These are phyloP conservation scores for Chytriomyces sp. DNA, from an alignment of 192 early-diverging fungal genomes.

Conservation along the genomic window DNA sequence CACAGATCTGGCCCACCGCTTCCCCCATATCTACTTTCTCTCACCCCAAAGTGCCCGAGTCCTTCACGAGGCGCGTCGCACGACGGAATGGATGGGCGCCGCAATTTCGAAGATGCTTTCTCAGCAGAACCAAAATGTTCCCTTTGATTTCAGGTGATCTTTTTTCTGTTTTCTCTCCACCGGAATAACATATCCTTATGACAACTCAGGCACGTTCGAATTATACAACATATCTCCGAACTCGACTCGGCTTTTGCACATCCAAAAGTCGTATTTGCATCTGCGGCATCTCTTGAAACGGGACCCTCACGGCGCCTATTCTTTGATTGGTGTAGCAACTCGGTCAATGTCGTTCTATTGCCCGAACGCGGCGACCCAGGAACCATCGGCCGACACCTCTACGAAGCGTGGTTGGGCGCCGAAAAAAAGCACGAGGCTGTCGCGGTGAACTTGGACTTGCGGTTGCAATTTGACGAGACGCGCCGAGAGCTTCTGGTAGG, in stretches of 20 bases:
- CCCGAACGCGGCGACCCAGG: conserved; percentile 76
- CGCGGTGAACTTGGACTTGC: conserved; percentile 37
- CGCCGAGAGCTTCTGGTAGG: conserved; percentile 82
- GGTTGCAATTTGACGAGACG: conserved; percentile 25
- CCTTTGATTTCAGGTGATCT: conserved; percentile 84
- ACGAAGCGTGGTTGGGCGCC: conserved; percentile 60
- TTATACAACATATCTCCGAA: conserved; percentile 51
- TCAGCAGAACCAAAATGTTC: conserved; percentile 70
- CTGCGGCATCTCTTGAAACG: conserved; percentile 73
- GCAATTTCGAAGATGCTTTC: conserved; percentile 71
- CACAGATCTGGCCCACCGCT: conserved; percentile 52
- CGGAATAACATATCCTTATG: conserved; percentile 1
- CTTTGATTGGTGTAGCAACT: conserved; percentile 62
- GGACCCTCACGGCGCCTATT: conserved; percentile 85
- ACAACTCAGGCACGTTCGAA: conserved; percentile 7
- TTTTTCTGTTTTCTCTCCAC: not conserved
- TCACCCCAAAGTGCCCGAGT: conserved; percentile 73
- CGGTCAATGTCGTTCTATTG: conserved; percentile 70
- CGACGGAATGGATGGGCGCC: conserved; percentile 96
- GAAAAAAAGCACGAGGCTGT: conserved; percentile 4
- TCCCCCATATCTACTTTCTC: conserved; percentile 74
- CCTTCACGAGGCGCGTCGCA: conserved; percentile 83
- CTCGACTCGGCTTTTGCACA: conserved; percentile 64
- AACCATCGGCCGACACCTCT: conserved; percentile 69
- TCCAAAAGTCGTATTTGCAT: conserved; percentile 85